A percentile compares a stretch with the other conserved stretches of the same genome.
Conservation (phyloP, 257 asterid species). For the Solanum chmielewskii region DNA sequence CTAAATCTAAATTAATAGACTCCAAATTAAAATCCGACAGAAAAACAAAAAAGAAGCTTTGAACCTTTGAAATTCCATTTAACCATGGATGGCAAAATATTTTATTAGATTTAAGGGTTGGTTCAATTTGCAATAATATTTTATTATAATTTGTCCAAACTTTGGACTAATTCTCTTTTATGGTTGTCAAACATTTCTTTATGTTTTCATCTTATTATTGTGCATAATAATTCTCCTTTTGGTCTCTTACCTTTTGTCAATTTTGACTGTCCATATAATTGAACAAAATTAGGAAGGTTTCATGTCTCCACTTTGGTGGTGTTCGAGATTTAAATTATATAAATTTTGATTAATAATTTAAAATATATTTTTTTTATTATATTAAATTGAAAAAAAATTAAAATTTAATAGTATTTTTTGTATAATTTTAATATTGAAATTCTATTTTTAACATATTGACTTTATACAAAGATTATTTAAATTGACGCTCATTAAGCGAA, state of each 20-base stretch:
- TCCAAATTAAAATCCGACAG: background rate
- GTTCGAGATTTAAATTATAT: background rate
- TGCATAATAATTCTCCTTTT: background rate
- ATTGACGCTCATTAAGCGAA: background rate
- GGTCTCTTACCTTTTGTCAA: background rate
- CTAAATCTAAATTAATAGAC: fast-evolving
- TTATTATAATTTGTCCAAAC: background rate
- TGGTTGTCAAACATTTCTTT: background rate
- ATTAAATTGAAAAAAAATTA: background rate
- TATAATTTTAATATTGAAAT: background rate
- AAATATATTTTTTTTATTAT: background rate
- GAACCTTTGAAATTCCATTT: background rate
- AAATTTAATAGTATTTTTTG: background rate
- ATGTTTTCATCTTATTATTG: background rate
- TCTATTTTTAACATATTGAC: background rate
- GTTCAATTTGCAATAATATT: background rate
- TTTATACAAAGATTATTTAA: background rate
- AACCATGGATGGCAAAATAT: background rate
- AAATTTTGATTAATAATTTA: background rate
- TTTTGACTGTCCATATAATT: background rate
- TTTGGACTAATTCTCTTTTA: background rate
- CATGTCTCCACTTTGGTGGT: background rate
- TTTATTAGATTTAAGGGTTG: background rate
- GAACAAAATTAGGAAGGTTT: background rate
- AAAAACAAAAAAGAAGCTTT: background rate